Conservation (phyloP, 768 basidiomycete genomes). For the Austroboletus eburneus region DNA sequence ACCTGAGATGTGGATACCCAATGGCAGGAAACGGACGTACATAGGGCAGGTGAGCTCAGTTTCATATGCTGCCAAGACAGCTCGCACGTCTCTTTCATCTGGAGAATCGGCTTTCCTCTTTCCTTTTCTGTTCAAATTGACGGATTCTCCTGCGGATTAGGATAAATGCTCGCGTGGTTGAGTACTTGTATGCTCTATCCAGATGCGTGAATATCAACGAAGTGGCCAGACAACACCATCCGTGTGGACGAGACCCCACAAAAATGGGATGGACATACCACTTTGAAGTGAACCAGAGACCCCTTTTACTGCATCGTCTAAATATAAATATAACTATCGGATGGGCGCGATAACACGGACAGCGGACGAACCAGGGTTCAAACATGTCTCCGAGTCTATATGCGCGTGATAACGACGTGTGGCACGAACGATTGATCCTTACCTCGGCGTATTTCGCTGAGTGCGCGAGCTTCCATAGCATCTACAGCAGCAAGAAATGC, state of each 20-base stretch:
- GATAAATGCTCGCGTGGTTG: conserved; percentile 1
- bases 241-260: background rate
- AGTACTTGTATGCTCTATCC: conserved; percentile 1
- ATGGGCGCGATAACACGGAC: background rate
- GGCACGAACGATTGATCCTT: background rate
- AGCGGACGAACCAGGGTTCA: conserved; percentile 6
- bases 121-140: conserved; percentile 39
- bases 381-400: background rate
- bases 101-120: conserved; percentile 37
- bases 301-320: background rate
- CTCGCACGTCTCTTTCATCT: conserved; percentile 22
- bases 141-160: background rate
- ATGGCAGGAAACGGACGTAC: conserved; percentile 39
- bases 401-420: background rate
- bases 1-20: background rate
- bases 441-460: conserved; percentile 11
- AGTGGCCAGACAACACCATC: background rate
- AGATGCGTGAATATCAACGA: conserved; percentile 6
- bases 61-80: conserved; percentile 47
- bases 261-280: conserved; percentile 17
- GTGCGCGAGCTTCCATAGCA: conserved; percentile 39
- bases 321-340: background rate
- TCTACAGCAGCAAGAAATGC: conserved; percentile 39
- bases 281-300: background rate
- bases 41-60: conserved; percentile 69